Conservation (phyloP, 1,284 basidiomycete genomes). For the Ceratobasidium sp. region DNA sequence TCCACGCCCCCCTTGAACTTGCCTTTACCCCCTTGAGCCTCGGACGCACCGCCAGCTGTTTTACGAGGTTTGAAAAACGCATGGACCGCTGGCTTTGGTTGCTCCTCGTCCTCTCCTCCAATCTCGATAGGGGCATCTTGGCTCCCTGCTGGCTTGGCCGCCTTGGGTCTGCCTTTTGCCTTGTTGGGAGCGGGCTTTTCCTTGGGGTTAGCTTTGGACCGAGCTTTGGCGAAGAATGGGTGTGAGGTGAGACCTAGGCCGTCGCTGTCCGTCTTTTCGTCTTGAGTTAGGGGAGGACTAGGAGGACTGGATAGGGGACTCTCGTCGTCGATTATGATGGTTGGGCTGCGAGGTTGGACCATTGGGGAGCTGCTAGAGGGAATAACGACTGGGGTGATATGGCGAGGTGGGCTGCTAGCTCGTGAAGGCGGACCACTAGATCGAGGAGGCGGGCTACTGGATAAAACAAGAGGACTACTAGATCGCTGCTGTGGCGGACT, state of each 20-base stretch:
- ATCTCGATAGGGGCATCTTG: constrained; percentile 37
- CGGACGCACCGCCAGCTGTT: background rate
- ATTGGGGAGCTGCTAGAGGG: background rate
- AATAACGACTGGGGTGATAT: background rate
- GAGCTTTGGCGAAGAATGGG: background rate
- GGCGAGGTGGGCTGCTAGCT: too few relatives aligned
- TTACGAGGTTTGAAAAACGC: constrained; percentile 28
- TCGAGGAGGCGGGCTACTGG: background rate
- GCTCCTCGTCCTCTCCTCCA: constrained; percentile 7
- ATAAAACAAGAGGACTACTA: constrained; percentile 2
- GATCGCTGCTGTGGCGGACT: background rate
- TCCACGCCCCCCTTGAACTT: constrained; percentile 8
- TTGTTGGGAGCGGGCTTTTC: background rate
- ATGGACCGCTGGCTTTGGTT: constrained; percentile 16
- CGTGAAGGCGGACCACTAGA: background rate
- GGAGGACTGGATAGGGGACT: constrained; percentile 1
- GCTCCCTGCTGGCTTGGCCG: constrained; percentile 3
- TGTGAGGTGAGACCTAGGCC: background rate
- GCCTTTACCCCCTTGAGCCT: background rate
- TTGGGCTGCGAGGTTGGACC: too few relatives aligned
- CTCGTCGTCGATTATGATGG: background rate
- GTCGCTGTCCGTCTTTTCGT: background rate
- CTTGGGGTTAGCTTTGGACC: background rate
- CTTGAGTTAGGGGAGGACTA: background rate
- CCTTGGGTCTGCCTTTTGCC: background rate